phyloP scores from a whole-genome alignment of 2,329 filamentous ascomycete genomes.

The Pestalotiopsis sp. region DNA sequence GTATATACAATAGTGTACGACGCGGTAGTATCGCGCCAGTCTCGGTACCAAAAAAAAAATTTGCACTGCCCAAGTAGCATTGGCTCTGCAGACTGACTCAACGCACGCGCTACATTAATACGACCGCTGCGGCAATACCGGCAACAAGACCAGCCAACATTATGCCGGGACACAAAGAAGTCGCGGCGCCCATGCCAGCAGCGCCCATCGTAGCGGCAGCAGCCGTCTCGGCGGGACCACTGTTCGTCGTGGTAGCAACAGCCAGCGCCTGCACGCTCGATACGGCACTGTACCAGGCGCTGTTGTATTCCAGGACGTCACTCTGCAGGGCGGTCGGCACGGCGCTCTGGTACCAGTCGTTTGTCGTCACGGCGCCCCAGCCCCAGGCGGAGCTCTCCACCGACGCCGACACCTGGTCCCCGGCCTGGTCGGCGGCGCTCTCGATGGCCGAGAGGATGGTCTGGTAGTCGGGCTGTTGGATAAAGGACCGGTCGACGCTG shows the following conservation, averaged over 20 bases:
- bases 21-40: neutral
- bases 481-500: constrained; percentile 21
- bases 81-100: neutral
- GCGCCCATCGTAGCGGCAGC: constrained; percentile 16
- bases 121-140: neutral
- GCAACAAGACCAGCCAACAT: neutral
- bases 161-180: neutral
- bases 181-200: constrained; percentile 12
- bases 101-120: neutral
- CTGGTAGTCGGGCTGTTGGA: constrained; percentile 18
- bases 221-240: constrained; percentile 11
- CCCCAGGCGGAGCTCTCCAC: constrained; percentile 17
- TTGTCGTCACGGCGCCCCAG: constrained; percentile 20
- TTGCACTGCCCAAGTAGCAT: neutral
- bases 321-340: constrained; percentile 16
- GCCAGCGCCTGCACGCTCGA: constrained; percentile 18
- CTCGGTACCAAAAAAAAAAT: neutral
- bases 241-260: constrained; percentile 16
- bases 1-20: neutral
- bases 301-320: constrained; percentile 16
- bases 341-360: constrained; percentile 18
- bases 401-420: constrained; percentile 15
- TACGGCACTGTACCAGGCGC: constrained; percentile 16
- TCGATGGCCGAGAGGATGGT: constrained; percentile 20
- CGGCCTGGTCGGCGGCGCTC: constrained; percentile 17